Base-by-base conservation (phyloP, 495 filamentous ascomycete genomes). In the Aspergillus conjunctus region DNA sequence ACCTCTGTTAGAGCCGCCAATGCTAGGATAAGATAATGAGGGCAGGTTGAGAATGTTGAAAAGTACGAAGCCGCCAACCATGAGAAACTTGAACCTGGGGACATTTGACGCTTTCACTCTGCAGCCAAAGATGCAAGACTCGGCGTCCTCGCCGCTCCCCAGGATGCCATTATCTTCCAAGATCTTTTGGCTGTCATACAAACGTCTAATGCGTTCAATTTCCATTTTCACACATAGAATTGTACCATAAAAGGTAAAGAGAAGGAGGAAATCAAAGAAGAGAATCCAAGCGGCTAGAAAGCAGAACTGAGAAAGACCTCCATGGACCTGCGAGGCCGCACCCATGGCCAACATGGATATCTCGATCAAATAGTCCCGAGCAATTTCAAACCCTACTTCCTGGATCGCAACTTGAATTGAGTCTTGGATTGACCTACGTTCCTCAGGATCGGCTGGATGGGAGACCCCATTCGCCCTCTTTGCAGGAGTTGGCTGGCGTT, bases 211-310 rank as follows among this genome's bases (percentile, higher is more conserved):
- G 2, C 56, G 61, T 5, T 51, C 58, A n/a, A 63, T 59, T 26
- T 63, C 61, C 15, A 63, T 33, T 14, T 63, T 59, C 32, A 63
- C 58, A 44, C 61, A 63, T 21, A 63, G 50, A 17, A 63, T 63
- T 17, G 61, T 58, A 15, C 49, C 53, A n/a, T 63, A 59, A 51
- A 63, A 63, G 12, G 56, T 59, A 30, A 63, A 63, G 3, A 63
- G 56, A 20, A 63, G 26, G 17, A 63, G 33, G 17, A 51, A 54
- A 26, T 63, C 61, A 44, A 63, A 63, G 56, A 63, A 63, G 10
- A 63, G 56, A 21, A 58, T 63, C 61, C 61, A 63, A 2, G 61
- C 61, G 26, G 61, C 61, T 14, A 63, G 55, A 44, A 63, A 63
- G 26, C 61, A 63, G 26, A 63, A 63, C 48, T 63, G 61, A n/a